phyloP scores from a whole-genome alignment of 768 basidiomycete genomes.

The Leccinum boreale region DNA sequence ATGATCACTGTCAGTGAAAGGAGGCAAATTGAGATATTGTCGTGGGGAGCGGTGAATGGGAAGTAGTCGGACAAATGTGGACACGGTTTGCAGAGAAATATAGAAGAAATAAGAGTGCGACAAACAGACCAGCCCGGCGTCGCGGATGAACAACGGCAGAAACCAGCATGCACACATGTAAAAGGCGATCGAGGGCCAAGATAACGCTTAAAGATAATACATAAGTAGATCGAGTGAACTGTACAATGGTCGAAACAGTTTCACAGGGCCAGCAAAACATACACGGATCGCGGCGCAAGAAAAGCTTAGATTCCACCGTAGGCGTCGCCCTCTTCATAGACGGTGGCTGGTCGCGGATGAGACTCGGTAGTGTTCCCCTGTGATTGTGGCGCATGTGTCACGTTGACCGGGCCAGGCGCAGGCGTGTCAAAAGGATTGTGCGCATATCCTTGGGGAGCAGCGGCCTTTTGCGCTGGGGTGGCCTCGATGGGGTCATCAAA shows the following conservation, averaged over 20 bases:
- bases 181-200: neutral
- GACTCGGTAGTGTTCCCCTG: slow-evolving; percentile 6
- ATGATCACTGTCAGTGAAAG: neutral
- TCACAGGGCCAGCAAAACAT: slow-evolving; percentile 11
- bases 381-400: slow-evolving; percentile 9
- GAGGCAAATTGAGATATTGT: neutral
- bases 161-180: slow-evolving; percentile 20
- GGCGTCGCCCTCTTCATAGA: slow-evolving; percentile 64
- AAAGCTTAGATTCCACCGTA: slow-evolving; percentile 60
- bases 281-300: neutral
- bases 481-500: slow-evolving; percentile 23
- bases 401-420: slow-evolving; percentile 7
- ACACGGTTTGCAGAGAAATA: slow-evolving; percentile 1
- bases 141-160: slow-evolving; percentile 21
- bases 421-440: slow-evolving; percentile 19
- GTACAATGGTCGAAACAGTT: slow-evolving; percentile 17
- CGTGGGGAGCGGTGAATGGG: neutral
- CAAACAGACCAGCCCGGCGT: slow-evolving; percentile 27
- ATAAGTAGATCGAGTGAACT: slow-evolving; percentile 15
- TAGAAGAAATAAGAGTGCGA: slow-evolving; percentile 7
- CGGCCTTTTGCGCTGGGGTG: slow-evolving; percentile 19
- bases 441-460: slow-evolving; percentile 34
- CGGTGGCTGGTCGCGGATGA: slow-evolving; percentile 42
- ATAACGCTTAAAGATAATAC: slow-evolving; percentile 19
- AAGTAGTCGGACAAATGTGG: slow-evolving; percentile 12